A percentile compares a stretch with the other conserved stretches of the same genome.
These are phyloP conservation scores for Geotrichum histeridarum DNA, from an alignment of 1,139 yeast genomes.

Conservation along the genomic window DNA sequence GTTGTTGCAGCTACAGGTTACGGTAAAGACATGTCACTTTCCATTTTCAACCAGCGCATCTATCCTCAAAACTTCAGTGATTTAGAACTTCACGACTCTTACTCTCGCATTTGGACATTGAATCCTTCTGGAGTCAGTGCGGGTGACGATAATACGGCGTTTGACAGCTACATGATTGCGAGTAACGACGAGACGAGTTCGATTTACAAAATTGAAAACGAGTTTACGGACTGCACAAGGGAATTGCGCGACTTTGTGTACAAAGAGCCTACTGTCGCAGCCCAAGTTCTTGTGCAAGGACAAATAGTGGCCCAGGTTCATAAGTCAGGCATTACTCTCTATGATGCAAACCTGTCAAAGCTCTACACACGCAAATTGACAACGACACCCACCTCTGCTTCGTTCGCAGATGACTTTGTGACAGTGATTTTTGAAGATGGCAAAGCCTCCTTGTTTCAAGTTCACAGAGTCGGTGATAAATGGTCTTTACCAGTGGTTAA, in stretches of 20 bases:
- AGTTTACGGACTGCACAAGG: slow-evolving; percentile 59
- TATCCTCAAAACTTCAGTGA: slow-evolving; percentile 71
- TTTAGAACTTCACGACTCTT: slow-evolving; percentile 51
- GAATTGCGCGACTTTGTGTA: slow-evolving; percentile 51
- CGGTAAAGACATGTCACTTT: slow-evolving; percentile 50
- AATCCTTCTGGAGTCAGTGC: slow-evolving; percentile 23
- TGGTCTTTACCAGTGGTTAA: slow-evolving; percentile 8
- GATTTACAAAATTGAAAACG: slow-evolving; percentile 63
- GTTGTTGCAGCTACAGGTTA: slow-evolving; percentile 70
- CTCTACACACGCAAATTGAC: slow-evolving; percentile 1
- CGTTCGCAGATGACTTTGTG: slow-evolving; percentile 16
- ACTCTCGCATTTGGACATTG: slow-evolving; percentile 36
- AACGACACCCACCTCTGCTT: slow-evolving; percentile 5
- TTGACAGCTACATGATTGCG: slow-evolving; percentile 59
- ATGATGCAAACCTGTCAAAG: slow-evolving; percentile 48
- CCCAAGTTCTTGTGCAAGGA: slow-evolving; percentile 57
- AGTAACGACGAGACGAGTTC: slow-evolving; percentile 45
- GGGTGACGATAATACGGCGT: slow-evolving; percentile 30
- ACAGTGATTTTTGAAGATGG: slow-evolving; percentile 9
- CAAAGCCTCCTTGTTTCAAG: slow-evolving; percentile 1
- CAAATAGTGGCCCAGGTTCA: slow-evolving; percentile 71
- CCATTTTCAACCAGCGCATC: slow-evolving; percentile 63
- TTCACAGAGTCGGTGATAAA: slow-evolving; percentile 6
- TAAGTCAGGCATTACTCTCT: slow-evolving; percentile 57
- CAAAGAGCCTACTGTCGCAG: slow-evolving; percentile 60